A percentile compares a stretch with the other conserved stretches of the same genome.
Evolutionary conservation across 2,329 filamentous ascomycete species (phyloP).

Genomic region (Macrophomina phaseolina): DNA sequence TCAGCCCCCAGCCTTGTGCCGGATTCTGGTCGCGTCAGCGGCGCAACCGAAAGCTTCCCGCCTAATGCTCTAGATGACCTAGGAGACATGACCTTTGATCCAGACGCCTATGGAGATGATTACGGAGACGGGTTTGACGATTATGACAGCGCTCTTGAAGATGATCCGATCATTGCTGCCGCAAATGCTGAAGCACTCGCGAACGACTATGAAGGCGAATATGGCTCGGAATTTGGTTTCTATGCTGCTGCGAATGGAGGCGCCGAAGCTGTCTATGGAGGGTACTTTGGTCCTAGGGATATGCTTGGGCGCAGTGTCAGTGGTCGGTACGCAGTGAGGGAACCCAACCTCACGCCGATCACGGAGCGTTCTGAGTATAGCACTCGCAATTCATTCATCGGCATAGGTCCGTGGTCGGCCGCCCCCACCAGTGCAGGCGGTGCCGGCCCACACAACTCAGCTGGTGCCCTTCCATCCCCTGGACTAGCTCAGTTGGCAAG

Average conservation of each 20-base stretch:
- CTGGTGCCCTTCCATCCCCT: conserved; percentile 66
- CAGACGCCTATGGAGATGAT: conserved; percentile 56
- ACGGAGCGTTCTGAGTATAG: conserved; percentile 96
- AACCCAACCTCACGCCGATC: conserved; percentile 94
- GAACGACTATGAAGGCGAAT: conserved; percentile 91
- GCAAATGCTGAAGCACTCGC: conserved; percentile 94
- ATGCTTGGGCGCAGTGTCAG: conserved; percentile 69
- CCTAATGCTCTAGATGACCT: conserved; percentile 26
- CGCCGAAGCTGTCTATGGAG: conserved; percentile 75
- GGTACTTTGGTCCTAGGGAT: conserved; percentile 82
- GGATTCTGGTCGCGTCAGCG: conserved; percentile 57
- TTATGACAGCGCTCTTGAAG: conserved; percentile 54
- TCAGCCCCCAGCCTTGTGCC: conserved; percentile 52
- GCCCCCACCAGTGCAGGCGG: conserved; percentile 38
- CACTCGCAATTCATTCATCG: conserved; percentile 89
- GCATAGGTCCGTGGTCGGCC: conserved; percentile 59
- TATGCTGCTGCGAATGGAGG: conserved; percentile 68
- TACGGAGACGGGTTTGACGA: conserved; percentile 59
- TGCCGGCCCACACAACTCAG: conserved; percentile 33
- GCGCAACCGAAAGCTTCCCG: conserved; percentile 33
- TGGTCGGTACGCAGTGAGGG: conserved; percentile 67
- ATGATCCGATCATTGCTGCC: conserved; percentile 91
- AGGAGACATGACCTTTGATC: conserved; percentile 59
- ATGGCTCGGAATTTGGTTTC: conserved; percentile 96
- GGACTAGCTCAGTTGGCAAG: conserved; percentile 76